These are phyloP conservation scores for Exserohilum turcica DNA, from an alignment of 2,329 filamentous ascomycete species.

Conservation along the genomic window DNA sequence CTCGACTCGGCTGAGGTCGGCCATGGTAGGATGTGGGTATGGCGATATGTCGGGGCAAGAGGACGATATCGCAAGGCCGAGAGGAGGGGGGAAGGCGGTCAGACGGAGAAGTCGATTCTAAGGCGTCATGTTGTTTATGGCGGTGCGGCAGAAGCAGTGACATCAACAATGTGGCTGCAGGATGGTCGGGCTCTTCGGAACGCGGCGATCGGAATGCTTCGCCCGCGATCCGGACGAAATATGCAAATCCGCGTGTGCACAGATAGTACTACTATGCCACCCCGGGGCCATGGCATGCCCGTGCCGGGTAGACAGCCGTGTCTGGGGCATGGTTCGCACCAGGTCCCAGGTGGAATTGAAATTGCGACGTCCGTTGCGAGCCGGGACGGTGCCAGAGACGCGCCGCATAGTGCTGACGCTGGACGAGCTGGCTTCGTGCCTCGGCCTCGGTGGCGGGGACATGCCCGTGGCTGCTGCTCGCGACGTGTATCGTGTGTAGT, in stretches of 20 bases:
- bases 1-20: slow-evolving; percentile 45
- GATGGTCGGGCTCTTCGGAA: slow-evolving; percentile 19
- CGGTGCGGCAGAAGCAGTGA: slow-evolving; percentile 32
- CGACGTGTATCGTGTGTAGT: too few relatives aligned
- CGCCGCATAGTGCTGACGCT: neutral
- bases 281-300: slow-evolving; percentile 4
- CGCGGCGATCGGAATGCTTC: slow-evolving; percentile 16
- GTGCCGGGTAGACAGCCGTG: slow-evolving; percentile 8
- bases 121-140: slow-evolving; percentile 33
- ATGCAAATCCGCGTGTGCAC: too few relatives aligned
- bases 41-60: neutral
- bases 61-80: slow-evolving; percentile 2
- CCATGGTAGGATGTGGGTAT: slow-evolving; percentile 28
- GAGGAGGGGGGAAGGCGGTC: slow-evolving; percentile 12
- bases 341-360: slow-evolving; percentile 9
- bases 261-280: too few relatives aligned
- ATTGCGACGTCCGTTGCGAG: slow-evolving; percentile 20
- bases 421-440: neutral
- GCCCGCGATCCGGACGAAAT: slow-evolving; percentile 25
- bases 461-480: too few relatives aligned
- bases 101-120: slow-evolving; percentile 22
- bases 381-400: slow-evolving; percentile 16
- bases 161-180: slow-evolving; percentile 30
- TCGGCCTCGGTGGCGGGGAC: neutral
- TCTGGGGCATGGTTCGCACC: slow-evolving; percentile 14